phyloP scores from a whole-genome alignment of 1,284 basidiomycete genomes.

The Moesziomyces globuligerus region DNA sequence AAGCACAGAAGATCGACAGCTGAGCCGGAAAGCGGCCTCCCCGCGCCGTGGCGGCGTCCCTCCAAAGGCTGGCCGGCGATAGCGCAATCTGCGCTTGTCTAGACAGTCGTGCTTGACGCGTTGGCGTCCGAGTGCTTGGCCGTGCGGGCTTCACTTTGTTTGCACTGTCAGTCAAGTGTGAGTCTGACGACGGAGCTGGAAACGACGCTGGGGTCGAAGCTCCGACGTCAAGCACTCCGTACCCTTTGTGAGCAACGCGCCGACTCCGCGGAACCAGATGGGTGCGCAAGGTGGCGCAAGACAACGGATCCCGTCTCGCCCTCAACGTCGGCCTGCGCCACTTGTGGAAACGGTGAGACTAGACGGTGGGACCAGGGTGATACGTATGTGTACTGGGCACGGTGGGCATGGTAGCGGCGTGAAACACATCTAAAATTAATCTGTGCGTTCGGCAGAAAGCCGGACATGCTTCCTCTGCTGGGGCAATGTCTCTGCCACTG shows the following conservation, averaged over 20 bases:
- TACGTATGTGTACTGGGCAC: background rate
- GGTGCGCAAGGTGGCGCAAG: background rate
- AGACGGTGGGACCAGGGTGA: background rate
- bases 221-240: background rate
- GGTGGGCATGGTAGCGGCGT: too few relatives aligned
- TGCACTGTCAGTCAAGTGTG: conserved; percentile 2
- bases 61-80: background rate
- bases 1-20: too few relatives aligned
- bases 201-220: background rate
- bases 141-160: background rate
- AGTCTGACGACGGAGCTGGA: background rate
- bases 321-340: background rate
- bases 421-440: too few relatives aligned
- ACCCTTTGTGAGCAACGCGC: background rate
- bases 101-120: background rate
- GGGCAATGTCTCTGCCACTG: conserved; percentile 7
- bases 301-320: background rate
- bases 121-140: background rate
- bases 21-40: too few relatives aligned
- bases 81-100: too few relatives aligned
- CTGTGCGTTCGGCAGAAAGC: background rate
- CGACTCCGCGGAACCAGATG: background rate
- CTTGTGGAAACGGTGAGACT: background rate
- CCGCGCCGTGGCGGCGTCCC: too few relatives aligned
- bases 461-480: background rate